Percentiles rank a stretch among this genome's conserved stretches.
Conservation (phyloP, 2,329 filamentous ascomycete species). For the Arthrobotrys pseudoclavata region DNA sequence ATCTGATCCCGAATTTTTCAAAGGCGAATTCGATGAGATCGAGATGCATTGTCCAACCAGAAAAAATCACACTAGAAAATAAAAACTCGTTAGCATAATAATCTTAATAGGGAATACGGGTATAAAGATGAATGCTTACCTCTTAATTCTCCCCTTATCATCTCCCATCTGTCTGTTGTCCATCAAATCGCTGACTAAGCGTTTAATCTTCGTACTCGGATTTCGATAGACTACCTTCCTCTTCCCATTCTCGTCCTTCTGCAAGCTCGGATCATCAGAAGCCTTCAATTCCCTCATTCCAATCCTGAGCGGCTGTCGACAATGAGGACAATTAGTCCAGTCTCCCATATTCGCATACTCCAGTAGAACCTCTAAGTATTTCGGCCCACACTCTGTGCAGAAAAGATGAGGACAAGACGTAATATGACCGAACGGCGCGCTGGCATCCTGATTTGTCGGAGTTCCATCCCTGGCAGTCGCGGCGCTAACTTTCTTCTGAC, state of each 20-base stretch:
- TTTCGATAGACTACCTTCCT: conserved; percentile 81
- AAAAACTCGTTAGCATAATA: conserved; percentile 80
- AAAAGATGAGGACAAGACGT: conserved; percentile 89
- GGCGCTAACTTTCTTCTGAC: conserved; percentile 75
- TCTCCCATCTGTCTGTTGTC: conserved; percentile 75
- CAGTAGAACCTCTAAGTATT: conserved; percentile 47
- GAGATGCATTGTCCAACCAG: conserved; percentile 63
- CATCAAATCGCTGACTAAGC: conserved; percentile 81
- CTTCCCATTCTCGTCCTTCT: conserved; percentile 67
- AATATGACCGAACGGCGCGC: conserved; percentile 80
- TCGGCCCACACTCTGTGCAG: conserved; percentile 76
- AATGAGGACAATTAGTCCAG: conserved; percentile 74
- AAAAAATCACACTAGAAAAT: conserved; percentile 65
- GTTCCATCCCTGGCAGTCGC: conserved; percentile 72
- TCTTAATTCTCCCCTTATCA: conserved; percentile 82
- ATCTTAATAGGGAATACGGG: conserved; percentile 81
- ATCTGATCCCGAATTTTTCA: conserved; percentile 63
- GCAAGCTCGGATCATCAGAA: conserved; percentile 67
- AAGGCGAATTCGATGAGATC: conserved; percentile 59
- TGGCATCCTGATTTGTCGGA: conserved; percentile 67
- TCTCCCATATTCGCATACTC: conserved; percentile 58
- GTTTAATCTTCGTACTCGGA: conserved; percentile 91
- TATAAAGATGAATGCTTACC: conserved; percentile 69
- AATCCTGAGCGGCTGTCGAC: conserved; percentile 75
- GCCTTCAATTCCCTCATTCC: conserved; percentile 78